Evolutionary conservation across 352 stramenopile genomes (phyloP).

Genomic region (Phytophthora meadii): DNA sequence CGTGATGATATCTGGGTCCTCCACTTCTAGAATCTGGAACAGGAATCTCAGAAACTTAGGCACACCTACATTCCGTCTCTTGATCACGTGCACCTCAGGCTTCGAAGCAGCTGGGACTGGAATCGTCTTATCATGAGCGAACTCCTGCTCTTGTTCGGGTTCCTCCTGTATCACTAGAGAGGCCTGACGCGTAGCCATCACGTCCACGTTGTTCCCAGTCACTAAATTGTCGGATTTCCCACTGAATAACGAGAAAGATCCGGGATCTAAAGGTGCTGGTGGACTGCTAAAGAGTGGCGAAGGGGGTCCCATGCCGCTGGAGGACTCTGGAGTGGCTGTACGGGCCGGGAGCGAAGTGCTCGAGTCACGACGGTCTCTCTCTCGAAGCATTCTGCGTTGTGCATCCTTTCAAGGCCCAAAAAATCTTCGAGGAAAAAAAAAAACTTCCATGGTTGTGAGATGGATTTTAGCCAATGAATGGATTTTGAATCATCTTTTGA

Average conservation of each 20-base stretch:
- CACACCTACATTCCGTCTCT: constrained; percentile 67
- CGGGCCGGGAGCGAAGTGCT: not conserved
- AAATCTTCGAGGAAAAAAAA: constrained; percentile 38
- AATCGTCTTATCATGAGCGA: not conserved
- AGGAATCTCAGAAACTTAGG: constrained; percentile 77
- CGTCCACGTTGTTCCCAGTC: not conserved
- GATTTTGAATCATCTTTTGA: not conserved
- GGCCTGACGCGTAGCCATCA: constrained; percentile 29
- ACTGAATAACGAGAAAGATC: constrained; percentile 9
- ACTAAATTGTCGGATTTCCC: constrained; percentile 22
- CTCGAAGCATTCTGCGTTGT: constrained; percentile 42
- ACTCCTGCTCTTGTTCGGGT: constrained; percentile 32
- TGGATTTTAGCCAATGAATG: constrained; percentile 21
- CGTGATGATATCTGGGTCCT: constrained; percentile 61
- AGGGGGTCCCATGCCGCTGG: constrained; percentile 4
- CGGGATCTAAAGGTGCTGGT: not conserved
- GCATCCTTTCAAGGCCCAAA: constrained; percentile 49
- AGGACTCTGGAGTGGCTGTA: not conserved
- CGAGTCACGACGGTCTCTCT: constrained; percentile 15
- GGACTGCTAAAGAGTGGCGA: constrained; percentile 9
- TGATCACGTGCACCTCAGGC: constrained; percentile 38
- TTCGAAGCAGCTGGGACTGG: no score
- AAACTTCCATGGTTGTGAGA: constrained; percentile 34
- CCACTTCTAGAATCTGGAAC: constrained; percentile 74
- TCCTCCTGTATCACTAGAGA: constrained; percentile 30